These are phyloP conservation scores for Thinopyrum elongatum DNA, from an alignment of 176 grass and related monocot genomes.

Conservation along the genomic window DNA sequence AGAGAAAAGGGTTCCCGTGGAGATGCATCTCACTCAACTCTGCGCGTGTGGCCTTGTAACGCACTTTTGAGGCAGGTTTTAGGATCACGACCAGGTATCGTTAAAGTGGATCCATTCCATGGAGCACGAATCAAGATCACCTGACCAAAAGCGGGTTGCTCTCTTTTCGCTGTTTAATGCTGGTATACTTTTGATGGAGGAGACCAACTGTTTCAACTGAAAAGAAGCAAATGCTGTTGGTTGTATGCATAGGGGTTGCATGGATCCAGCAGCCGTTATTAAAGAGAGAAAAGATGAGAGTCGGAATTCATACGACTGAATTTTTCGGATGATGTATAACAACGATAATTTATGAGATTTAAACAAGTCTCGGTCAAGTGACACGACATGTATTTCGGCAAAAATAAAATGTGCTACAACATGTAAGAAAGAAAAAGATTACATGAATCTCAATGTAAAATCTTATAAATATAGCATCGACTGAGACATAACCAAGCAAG, in stretches of 20 bases:
- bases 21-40: not conserved
- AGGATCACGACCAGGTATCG: not conserved
- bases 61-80: not conserved
- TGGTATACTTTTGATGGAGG: not conserved
- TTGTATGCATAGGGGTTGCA: not conserved
- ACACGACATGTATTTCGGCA: no score
- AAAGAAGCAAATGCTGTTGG: not conserved
- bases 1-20: not conserved
- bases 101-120: not conserved
- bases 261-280: not conserved
- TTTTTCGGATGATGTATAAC: no score
- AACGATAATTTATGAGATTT: no score
- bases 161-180: not conserved
- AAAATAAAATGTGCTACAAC: no score
- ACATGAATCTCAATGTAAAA: no score
- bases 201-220: not conserved
- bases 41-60: not conserved
- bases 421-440: no score
- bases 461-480: no score
- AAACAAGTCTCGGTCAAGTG: no score
- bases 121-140: not conserved
- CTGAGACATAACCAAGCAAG: no score
- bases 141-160: not conserved
- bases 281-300: no score
- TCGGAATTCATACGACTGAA: no score